Evolutionary conservation across 2,329 filamentous ascomycete genomes (phyloP), one percentile per base, ranked within the genome.

Genomic region (Alternaria arborescens): DNA sequence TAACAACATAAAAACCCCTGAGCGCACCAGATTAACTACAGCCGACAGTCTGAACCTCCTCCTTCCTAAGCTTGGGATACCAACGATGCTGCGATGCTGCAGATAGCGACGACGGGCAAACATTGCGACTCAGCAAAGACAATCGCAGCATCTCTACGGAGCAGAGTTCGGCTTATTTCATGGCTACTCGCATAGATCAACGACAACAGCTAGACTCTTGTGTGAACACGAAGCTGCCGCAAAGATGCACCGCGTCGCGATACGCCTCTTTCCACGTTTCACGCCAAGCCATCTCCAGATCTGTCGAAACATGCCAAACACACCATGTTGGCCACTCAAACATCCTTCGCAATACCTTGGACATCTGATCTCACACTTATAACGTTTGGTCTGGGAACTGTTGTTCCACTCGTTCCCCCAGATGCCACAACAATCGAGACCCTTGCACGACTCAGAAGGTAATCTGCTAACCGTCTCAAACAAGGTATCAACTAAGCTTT

Each of bases 291-390:
- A 43, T 43, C 16, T 43, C 30, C 24, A 50, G 20, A 50, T 24
- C 32, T 50, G 46, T 50, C 46, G 30, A 50, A 50, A 50, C 46
- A 22, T 36, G 46, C 46, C 30, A 50, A 50, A 55, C 52, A 55
- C 52, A 32, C 12, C 52, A 48, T 12, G 12, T 34, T 24, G 3
- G 30, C 52, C 32, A 47, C 40, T 8, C 54, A 52, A 51, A 57
- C 54, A 52, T 26, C 8, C 20, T 11, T 42, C 40, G 6, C 5
- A 18, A 24, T 1, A 14, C 10, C 36, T 12, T 32, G 20, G 38
- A 47, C 30, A 44, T 36, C 6, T 11, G 5, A 24, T 36, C 20
- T 12, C 46, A 38, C 32, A 38, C 20, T 3, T 8, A 26, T 5
- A 24, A 22, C 18, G 30, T 38, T 36, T 36, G 8, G 30, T 18